phyloP scores from a whole-genome alignment of 148 eudicot genomes.

The Beta vulgaris region DNA sequence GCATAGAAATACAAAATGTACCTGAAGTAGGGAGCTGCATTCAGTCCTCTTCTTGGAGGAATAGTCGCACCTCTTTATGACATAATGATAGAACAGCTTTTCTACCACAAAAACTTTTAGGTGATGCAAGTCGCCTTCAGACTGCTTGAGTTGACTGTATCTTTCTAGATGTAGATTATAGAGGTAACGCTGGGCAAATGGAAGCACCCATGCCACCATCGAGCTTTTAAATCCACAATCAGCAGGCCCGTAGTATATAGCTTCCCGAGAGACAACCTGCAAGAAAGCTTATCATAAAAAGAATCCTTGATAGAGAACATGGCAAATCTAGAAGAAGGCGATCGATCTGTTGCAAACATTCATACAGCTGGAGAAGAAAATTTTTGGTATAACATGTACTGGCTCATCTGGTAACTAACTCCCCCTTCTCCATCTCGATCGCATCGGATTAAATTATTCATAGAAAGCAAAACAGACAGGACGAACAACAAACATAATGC shows the following conservation, averaged over 20 bases:
- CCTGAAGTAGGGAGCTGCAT: constrained; percentile 84
- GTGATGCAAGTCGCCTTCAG: constrained; percentile 41
- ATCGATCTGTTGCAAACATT: not conserved
- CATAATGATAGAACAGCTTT: constrained; percentile 65
- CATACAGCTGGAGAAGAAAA: not conserved
- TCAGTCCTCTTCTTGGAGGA: constrained; percentile 56
- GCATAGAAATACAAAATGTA: constrained; percentile 16
- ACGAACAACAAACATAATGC: not conserved
- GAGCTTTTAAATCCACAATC: constrained; percentile 55
- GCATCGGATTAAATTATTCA: not conserved
- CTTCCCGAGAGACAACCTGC: constrained; percentile 88
- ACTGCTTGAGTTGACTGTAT: constrained; percentile 60
- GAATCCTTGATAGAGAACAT: not conserved
- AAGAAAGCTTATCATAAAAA: constrained; percentile 1
- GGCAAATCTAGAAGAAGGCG: not conserved
- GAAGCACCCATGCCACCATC: constrained; percentile 81
- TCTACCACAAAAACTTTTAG: constrained; percentile 67
- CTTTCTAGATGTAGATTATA: constrained; percentile 53
- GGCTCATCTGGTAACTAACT: not conserved
- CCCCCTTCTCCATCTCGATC: not conserved
- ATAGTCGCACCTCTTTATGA: constrained; percentile 47
- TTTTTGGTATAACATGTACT: not conserved
- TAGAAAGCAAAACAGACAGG: not conserved
- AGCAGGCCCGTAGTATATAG: constrained; percentile 61
- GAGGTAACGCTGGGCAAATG: constrained; percentile 89